Evolutionary conservation across 1,284 basidiomycete species (phyloP).

Genomic region (Macrocystidia cucumis): DNA sequence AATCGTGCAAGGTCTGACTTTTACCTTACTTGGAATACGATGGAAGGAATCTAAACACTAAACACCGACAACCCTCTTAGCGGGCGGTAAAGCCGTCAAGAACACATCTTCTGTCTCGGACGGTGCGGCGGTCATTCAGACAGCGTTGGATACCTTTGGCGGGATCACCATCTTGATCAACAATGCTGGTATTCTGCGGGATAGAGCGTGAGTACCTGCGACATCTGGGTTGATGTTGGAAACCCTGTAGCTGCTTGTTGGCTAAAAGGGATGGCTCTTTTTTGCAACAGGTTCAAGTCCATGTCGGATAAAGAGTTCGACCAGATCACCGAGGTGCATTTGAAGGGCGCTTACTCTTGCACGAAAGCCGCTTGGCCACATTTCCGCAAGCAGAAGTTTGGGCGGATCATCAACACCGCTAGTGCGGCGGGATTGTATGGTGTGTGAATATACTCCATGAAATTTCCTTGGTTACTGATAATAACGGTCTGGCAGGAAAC

Average conservation of each 20-base stretch:
- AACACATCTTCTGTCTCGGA: constrained; percentile 90
- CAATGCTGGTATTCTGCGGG: constrained; percentile 93
- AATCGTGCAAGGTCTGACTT: constrained; percentile 67
- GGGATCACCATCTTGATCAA: constrained; percentile 83
- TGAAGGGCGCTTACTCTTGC: constrained; percentile 94
- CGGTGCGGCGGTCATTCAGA: constrained; percentile 83
- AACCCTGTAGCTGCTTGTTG: no score
- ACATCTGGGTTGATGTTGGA: constrained; percentile 4
- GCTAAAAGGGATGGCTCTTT: no score
- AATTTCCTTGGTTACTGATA: constrained; percentile 2
- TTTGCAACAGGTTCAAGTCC: constrained; percentile 69
- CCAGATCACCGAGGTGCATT: constrained; percentile 81
- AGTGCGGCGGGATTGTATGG: constrained; percentile 85
- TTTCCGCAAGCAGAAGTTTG: constrained; percentile 94
- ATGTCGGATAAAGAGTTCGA: constrained; percentile 91
- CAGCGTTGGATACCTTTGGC: constrained; percentile 85
- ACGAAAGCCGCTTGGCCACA: constrained; percentile 95
- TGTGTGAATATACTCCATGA: constrained; percentile 23
- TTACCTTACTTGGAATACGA: constrained; percentile 1
- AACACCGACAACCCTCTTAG: constrained; percentile 40
- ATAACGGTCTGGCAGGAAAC: constrained; percentile 57
- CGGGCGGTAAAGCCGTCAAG: constrained; percentile 79
- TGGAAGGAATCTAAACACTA: background rate
- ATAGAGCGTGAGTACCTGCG: constrained; percentile 53
- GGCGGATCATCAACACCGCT: constrained; percentile 88